Conservation (phyloP, 257 asterid species). For the Fraxinus cuspidata region DNA sequence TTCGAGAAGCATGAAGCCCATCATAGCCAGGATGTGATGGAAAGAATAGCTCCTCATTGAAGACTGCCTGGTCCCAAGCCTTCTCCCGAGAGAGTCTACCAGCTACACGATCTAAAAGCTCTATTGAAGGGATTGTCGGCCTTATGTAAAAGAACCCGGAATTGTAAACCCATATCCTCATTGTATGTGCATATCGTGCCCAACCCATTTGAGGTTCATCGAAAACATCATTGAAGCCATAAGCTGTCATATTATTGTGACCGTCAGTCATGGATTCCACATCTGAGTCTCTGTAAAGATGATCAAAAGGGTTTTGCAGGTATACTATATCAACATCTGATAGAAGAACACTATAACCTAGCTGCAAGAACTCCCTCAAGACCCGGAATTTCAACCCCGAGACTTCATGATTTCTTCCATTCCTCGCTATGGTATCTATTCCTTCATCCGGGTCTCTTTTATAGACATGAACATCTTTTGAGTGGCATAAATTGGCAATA, state of each 20-base stretch:
- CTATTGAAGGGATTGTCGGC: conserved; percentile 71
- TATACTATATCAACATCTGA: conserved; percentile 71
- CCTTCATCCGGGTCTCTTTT: conserved; percentile 38
- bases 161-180: conserved; percentile 72
- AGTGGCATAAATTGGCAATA: conserved; percentile 44
- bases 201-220: conserved; percentile 76
- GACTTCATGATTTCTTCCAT: conserved; percentile 64
- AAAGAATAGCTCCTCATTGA: conserved; percentile 64
- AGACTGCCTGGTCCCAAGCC: conserved; percentile 73
- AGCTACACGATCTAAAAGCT: conserved; percentile 73
- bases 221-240: conserved; percentile 54
- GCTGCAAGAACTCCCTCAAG: conserved; percentile 66
- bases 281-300: conserved; percentile 65
- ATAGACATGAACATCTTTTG: conserved; percentile 52
- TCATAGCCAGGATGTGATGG: conserved; percentile 72
- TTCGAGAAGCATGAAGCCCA: conserved; percentile 68
- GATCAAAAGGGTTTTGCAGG: conserved; percentile 60
- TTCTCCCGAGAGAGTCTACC: conserved; percentile 47
- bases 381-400: conserved; percentile 63
- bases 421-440: conserved; percentile 46
- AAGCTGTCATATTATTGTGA: conserved; percentile 60
- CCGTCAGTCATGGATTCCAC: conserved; percentile 83
- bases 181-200: conserved; percentile 66
- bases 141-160: conserved; percentile 74
- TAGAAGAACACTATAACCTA: conserved; percentile 67